These are phyloP conservation scores for Microbotryum lychnidis-dioicae DNA, from an alignment of 1,284 basidiomycete species.

Conservation along the genomic window DNA sequence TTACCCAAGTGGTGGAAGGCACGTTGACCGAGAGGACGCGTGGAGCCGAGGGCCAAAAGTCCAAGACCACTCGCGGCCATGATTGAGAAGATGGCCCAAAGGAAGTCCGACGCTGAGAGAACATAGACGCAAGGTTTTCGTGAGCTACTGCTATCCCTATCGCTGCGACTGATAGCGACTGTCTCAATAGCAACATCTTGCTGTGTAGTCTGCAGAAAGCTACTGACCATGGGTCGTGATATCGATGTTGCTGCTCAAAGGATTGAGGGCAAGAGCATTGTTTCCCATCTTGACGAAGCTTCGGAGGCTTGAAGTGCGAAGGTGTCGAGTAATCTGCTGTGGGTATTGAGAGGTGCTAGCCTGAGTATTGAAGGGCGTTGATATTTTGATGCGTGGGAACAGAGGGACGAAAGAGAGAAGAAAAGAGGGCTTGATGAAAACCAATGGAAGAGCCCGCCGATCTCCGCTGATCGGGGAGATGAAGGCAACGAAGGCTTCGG, in stretches of 20 bases:
- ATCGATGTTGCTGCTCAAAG: constrained; percentile 38
- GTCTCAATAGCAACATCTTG: background rate
- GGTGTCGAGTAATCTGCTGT: too few relatives aligned
- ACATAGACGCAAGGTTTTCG: too few relatives aligned
- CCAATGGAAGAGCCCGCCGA: too few relatives aligned
- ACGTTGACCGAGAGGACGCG: constrained; percentile 43
- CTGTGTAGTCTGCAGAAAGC: background rate
- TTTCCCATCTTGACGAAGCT: too few relatives aligned
- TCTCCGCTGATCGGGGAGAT: too few relatives aligned
- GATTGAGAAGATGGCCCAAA: constrained; percentile 40
- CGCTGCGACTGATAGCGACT: background rate
- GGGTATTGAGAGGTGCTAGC: too few relatives aligned
- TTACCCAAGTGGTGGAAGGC: constrained; percentile 47
- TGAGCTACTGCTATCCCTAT: constrained; percentile 2
- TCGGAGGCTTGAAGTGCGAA: too few relatives aligned
- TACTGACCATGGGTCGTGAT: constrained; percentile 40
- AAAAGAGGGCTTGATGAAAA: too few relatives aligned
- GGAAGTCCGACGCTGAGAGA: constrained; percentile 45
- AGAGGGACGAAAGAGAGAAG: too few relatives aligned
- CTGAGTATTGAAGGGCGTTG: too few relatives aligned
- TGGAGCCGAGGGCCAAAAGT: constrained; percentile 42
- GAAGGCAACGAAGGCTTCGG: too few relatives aligned
- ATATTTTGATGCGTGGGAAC: too few relatives aligned
- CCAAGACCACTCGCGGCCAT: constrained; percentile 36
- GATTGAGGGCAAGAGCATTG: constrained; percentile 1